phyloP scores from a whole-genome alignment of 257 asterid genomes.

The Nicotiana knightiana region DNA sequence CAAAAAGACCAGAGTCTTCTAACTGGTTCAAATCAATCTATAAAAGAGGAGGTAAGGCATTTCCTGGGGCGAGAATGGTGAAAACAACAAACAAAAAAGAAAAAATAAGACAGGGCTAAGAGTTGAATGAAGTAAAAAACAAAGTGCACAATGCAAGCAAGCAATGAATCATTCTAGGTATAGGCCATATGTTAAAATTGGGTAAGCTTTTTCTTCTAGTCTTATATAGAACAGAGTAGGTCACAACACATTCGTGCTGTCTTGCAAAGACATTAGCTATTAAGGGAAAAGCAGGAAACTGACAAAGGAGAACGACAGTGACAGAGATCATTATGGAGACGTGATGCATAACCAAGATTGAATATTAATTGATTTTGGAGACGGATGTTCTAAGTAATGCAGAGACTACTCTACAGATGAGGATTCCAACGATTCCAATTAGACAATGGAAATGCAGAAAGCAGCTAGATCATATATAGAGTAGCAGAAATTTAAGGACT shows the following conservation, averaged over 20 bases:
- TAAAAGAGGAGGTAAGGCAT: neutral
- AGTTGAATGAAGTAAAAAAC: neutral
- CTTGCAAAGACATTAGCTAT: neutral
- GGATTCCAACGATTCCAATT: neutral
- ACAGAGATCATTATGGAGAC: neutral
- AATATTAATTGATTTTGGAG: neutral
- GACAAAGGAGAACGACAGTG: neutral
- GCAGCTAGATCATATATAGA: neutral
- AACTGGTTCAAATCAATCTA: conserved; percentile 2
- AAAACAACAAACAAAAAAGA: neutral
- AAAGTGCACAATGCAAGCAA: neutral
- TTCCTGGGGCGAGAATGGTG: neutral
- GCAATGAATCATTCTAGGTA: neutral
- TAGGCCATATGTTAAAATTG: neutral
- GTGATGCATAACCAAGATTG: conserved; percentile 1
- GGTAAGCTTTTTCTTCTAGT: neutral
- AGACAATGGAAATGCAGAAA: neutral
- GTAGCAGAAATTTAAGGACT: neutral
- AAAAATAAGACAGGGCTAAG: neutral
- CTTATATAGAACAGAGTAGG: neutral
- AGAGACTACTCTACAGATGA: neutral
- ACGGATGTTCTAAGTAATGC: neutral
- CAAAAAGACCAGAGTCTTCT: neutral
- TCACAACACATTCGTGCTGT: neutral
- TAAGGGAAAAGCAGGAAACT: neutral